Percentiles rank a stretch among this genome's conserved stretches.
These are phyloP conservation scores for Striga asiatica DNA, from an alignment of 257 asterid genomes.

Conservation along the genomic window DNA sequence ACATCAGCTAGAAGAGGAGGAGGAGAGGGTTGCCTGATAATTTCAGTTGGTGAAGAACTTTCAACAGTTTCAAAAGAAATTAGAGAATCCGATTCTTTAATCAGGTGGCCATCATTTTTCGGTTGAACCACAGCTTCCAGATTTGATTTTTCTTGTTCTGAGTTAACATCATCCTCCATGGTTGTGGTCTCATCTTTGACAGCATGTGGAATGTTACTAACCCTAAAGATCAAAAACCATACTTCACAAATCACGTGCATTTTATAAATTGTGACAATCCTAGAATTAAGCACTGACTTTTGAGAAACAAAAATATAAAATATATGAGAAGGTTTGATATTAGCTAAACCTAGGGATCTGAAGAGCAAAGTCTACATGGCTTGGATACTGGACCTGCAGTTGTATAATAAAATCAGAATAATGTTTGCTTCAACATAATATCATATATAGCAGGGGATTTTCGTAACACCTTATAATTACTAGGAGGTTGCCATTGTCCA, in stretches of 20 bases:
- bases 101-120: constrained; percentile 30
- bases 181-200: constrained; percentile 30
- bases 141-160: constrained; percentile 34
- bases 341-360: constrained; percentile 49
- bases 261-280: neutral
- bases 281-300: neutral
- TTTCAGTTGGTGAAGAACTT: constrained; percentile 33
- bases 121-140: constrained; percentile 32
- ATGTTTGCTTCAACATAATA: neutral
- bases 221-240: constrained; percentile 24
- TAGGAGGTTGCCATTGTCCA: constrained; percentile 84
- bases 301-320: constrained; percentile 4
- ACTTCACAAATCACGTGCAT: neutral
- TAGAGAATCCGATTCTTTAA: constrained; percentile 55
- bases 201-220: constrained; percentile 34
- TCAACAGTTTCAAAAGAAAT: constrained; percentile 68
- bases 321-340: neutral
- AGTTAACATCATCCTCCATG: constrained; percentile 29
- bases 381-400: constrained; percentile 85
- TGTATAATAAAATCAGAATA: constrained; percentile 14
- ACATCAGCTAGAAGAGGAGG: constrained; percentile 78
- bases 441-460: constrained; percentile 10
- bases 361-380: constrained; percentile 52
- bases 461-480: constrained; percentile 46
- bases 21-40: constrained; percentile 72